Base-by-base conservation (phyloP, 768 basidiomycete genomes). In the Rhodotorula taiwanensis region DNA sequence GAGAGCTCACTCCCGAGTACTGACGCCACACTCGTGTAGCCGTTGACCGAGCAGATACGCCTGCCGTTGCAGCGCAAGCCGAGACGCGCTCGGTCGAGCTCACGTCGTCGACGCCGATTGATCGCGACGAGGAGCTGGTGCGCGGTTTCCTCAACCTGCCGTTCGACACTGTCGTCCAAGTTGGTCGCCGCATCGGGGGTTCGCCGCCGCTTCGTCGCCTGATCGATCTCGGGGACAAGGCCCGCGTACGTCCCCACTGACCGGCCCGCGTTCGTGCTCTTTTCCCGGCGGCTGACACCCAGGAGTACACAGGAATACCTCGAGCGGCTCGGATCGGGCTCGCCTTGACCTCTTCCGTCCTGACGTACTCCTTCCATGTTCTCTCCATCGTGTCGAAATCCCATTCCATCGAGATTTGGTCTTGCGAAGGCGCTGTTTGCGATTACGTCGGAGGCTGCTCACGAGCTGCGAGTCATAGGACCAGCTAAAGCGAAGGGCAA, bases 81-180 rank as follows among this genome's bases (percentile, higher is more conserved):
- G 28, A 30, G 15, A 11, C 44, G 28, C 3, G 18, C 3, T 28
- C 55, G 25, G 15, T 5, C 30, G 25, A 14, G 23, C 3, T 15
- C 28, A 21, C 28, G 8, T n/a, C 21, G 20, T 21, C n/a, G 27
- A 34, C 25, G 13, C 48, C 27, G 43, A n/a, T n/a, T n/a, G n/a
- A n/a, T n/a, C n/a, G n/a, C n/a, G 63, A 65, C 21, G 58, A 59
- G 28, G 59, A 66, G 23, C 41, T 47, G 14, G 33, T 58, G 23
- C 59, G 64, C 8, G 55, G 60, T 28, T 56, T 66, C 15, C 50
- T 66, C 8, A 21, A 39, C 11, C 55, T 66, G 14, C 64, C 64
- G 23, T 27, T 66, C 39, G 64, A 58, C 30, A 57, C 55, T 28
- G 64, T 56, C 27, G 55, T 56, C 15, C 44, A 53, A 10, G 30